phyloP scores from a whole-genome alignment of 176 grass and related monocot genomes.

The Pontederia paniculata region DNA sequence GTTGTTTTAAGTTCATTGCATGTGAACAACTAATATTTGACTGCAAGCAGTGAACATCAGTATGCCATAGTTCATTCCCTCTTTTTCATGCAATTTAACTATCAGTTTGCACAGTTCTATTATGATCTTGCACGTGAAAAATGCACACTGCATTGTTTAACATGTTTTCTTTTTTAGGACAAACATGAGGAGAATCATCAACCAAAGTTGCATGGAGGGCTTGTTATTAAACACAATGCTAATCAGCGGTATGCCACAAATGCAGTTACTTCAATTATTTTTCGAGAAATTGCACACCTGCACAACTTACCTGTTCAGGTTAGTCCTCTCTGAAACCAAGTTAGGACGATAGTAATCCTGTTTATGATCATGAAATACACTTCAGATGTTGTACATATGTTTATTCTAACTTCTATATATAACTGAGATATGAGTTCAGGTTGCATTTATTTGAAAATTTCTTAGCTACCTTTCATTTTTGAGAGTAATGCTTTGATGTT shows the following conservation, averaged over 20 bases:
- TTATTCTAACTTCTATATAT: no score
- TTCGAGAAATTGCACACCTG: slow-evolving; percentile 70
- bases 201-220: slow-evolving; percentile 86
- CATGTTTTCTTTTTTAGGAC: slow-evolving; percentile 38
- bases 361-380: not conserved
- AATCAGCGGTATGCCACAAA: slow-evolving; percentile 98
- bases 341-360: not conserved
- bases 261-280: slow-evolving; percentile 78
- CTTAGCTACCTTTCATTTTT: no score
- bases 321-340: not conserved
- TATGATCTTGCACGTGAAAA: slow-evolving; percentile 2
- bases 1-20: no score
- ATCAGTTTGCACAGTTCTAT: no score
- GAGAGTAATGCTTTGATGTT: no score
- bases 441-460: no score
- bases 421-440: no score
- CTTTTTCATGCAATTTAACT: no score
- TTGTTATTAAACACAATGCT: slow-evolving; percentile 93
- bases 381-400: not conserved
- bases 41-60: no score
- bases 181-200: slow-evolving; percentile 99
- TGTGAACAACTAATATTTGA: no score
- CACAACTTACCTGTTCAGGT: slow-evolving; percentile 78
- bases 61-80: no score
- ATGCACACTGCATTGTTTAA: not conserved